Conservation (phyloP, 1,139 yeast genomes). For the Nadsonia starkeyi-henricii region DNA sequence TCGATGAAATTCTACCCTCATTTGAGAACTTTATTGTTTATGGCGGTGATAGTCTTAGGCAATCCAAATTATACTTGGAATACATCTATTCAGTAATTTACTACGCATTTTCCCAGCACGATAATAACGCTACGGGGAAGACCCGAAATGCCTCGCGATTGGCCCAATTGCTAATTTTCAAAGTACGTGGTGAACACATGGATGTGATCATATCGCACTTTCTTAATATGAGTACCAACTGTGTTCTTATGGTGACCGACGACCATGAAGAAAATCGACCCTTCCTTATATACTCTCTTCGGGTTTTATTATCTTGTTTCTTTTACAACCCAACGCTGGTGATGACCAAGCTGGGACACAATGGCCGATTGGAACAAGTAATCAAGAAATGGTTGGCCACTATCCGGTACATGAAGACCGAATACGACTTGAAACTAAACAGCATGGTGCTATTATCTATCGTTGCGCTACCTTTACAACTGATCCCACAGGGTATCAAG, state of each 20-base stretch:
- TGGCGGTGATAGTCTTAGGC: constrained; percentile 41
- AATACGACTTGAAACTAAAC: not conserved
- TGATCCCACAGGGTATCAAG: not conserved
- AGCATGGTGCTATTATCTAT: not conserved
- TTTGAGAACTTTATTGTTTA: constrained; percentile 66
- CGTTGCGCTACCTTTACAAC: not conserved
- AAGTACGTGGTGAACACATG: not conserved
- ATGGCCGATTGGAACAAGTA: not conserved
- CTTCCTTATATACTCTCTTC: not conserved
- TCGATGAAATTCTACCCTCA: constrained; percentile 67
- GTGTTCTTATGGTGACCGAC: not conserved
- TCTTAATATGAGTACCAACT: not conserved
- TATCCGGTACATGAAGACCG: not conserved
- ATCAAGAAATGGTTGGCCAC: not conserved
- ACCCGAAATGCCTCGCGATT: not conserved
- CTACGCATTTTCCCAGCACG: not conserved
- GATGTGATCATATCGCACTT: not conserved
- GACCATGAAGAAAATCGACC: not conserved
- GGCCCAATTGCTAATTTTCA: not conserved
- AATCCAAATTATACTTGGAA: constrained; percentile 1
- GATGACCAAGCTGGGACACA: not conserved
- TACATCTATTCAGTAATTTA: not conserved
- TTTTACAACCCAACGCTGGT: not conserved
- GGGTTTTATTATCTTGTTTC: not conserved
- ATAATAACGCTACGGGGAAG: not conserved